These are phyloP conservation scores for Neurospora africana DNA, from an alignment of 495 filamentous ascomycete species.

Conservation along the genomic window DNA sequence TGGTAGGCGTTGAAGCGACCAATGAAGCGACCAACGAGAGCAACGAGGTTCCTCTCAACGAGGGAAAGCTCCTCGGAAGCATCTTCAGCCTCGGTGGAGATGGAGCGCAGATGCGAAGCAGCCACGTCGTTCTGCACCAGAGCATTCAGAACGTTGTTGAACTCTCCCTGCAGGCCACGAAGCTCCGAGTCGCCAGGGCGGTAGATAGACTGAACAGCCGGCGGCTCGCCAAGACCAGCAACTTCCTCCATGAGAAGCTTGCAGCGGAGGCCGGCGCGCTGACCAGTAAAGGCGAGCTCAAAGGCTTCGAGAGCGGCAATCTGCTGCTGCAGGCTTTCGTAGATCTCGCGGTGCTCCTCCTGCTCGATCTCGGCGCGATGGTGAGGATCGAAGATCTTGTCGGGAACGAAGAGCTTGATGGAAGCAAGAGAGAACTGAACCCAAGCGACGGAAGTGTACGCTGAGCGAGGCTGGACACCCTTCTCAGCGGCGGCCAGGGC, in stretches of 20 bases:
- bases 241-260: conserved; percentile 51
- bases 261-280: conserved; percentile 50
- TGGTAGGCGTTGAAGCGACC: conserved; percentile 64
- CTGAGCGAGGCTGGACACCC: conserved; percentile 14
- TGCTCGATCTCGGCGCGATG: conserved; percentile 62
- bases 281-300: conserved; percentile 57
- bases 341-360: conserved; percentile 49
- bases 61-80: conserved; percentile 41
- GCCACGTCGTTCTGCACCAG: conserved; percentile 49
- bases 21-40: conserved; percentile 55
- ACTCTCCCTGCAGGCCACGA: conserved; percentile 66
- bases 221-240: conserved; percentile 49
- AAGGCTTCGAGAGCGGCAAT: conserved; percentile 53
- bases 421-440: conserved; percentile 51
- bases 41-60: conserved; percentile 59
- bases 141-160: conserved; percentile 60
- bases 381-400: conserved; percentile 78
- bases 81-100: conserved; percentile 13
- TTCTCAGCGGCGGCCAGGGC: conserved; percentile 22
- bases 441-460: conserved; percentile 48
- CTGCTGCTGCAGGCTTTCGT: conserved; percentile 41
- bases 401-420: conserved; percentile 73
- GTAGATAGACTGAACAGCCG: conserved; percentile 47
- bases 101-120: conserved; percentile 21
- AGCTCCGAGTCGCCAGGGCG: conserved; percentile 60